Evolutionary conservation across 257 asterid species (phyloP), one percentile per base, ranked within the genome.

Genomic region (Cordia subcordata): DNA sequence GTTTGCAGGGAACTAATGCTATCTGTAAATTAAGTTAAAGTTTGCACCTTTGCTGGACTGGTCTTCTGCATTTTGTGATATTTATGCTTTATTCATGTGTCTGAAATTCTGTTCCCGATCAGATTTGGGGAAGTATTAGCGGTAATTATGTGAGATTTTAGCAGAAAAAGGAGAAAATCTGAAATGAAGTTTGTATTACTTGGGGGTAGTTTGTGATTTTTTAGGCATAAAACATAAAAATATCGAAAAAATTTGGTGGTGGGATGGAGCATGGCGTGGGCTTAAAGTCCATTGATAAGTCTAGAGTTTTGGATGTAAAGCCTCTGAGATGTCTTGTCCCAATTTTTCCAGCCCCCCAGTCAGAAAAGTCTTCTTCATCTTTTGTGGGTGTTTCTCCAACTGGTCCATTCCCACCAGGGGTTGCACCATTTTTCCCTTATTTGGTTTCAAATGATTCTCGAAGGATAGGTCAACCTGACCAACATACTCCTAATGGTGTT

Each of bases 351-450:
- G 66, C 81, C 17, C 65, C 57, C 33, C 57, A 83, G 50, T 67
- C 82, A n/a, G 91, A 80, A 21, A 62, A 63, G 76, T 71, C 86
- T 14, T 71, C 57, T 8, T 42, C 87, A 18, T 92, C 97, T 21
- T 93, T 93, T 67, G 90, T 82, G 13, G 89, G 99, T 66, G 88
- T 93, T 52, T 79, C 99, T 12, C 99, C 99, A 8, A 52, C 80
- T 15, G 99, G 99, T 32, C 99, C 99, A 23, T 93, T 93, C 49
- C 99, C 99, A 5, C 69, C 89, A 3, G 99, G 97, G 11, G 78
- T 92, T 56, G 82, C 88, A 49, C 99, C 99, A 11, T 75, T 92
- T 77, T 92, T 78, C 77, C 99, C 99, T 86, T 92, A 61, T 57
- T 79, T 13, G 70, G 63, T 32, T 11, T 68, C 86, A 12, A 57